Conservation (phyloP, 805 yeast genomes). For the Starmerella vitae region DNA sequence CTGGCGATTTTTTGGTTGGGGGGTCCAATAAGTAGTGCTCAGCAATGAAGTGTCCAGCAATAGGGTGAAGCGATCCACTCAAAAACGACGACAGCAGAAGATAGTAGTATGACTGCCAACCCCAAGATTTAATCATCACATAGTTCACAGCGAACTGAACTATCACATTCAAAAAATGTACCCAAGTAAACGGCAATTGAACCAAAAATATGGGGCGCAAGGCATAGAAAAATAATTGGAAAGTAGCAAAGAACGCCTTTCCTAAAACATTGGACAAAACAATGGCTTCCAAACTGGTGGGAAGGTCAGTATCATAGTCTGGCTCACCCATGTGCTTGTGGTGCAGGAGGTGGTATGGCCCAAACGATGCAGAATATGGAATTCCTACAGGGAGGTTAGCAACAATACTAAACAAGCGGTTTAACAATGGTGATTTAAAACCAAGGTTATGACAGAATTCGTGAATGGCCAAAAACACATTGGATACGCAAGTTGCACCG, state of each 20-base stretch:
- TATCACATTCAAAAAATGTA: constrained; percentile 57
- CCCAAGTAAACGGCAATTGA: constrained; percentile 54
- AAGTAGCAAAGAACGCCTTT: constrained; percentile 79
- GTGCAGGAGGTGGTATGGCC: constrained; percentile 83
- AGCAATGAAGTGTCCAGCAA: constrained; percentile 93
- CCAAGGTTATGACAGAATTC: constrained; percentile 77
- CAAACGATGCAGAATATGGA: constrained; percentile 78
- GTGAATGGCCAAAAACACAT: constrained; percentile 74
- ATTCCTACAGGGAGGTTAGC: constrained; percentile 78
- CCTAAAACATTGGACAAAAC: constrained; percentile 66
- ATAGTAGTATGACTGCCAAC: constrained; percentile 49
- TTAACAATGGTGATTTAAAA: constrained; percentile 63
- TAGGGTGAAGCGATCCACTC: constrained; percentile 87
- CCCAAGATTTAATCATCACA: constrained; percentile 46
- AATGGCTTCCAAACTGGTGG: constrained; percentile 64
- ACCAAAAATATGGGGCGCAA: constrained; percentile 80
- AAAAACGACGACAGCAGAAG: constrained; percentile 64
- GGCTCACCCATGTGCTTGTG: constrained; percentile 85
- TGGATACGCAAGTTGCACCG: constrained; percentile 80
- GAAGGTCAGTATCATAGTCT: constrained; percentile 72
- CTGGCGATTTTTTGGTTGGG: constrained; percentile 15
- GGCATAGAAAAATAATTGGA: constrained; percentile 80
- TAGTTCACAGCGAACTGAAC: constrained; percentile 47
- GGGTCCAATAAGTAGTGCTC: constrained; percentile 63
- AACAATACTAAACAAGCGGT: constrained; percentile 62